A percentile compares a stretch with the other conserved stretches of the same genome.
Conservation (phyloP, 2,329 filamentous ascomycete species). For the Colletotrichum caudatum region DNA sequence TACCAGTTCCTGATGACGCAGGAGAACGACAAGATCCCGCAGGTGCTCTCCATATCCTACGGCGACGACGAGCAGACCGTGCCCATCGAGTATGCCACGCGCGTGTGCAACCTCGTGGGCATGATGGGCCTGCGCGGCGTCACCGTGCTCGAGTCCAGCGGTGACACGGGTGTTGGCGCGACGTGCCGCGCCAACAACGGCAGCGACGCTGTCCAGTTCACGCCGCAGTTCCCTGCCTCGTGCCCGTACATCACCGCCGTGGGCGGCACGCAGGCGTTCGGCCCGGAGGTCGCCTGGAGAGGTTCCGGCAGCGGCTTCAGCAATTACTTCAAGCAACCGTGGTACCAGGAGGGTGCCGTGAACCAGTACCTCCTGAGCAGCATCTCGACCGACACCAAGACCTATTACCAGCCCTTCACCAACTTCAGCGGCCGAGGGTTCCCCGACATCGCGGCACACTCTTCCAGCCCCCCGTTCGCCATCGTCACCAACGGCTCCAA, state of each 20-base stretch:
- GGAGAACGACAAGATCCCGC: constrained; percentile 64
- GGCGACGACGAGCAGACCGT: constrained; percentile 76
- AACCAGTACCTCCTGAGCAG: constrained; percentile 55
- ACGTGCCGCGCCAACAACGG: constrained; percentile 67
- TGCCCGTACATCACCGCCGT: constrained; percentile 70
- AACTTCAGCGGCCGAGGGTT: constrained; percentile 66
- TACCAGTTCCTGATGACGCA: constrained; percentile 68
- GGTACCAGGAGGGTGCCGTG: constrained; percentile 60
- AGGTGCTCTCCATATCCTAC: constrained; percentile 74
- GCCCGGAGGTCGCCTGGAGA: constrained; percentile 64
- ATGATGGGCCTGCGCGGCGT: constrained; percentile 74
- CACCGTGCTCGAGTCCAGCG: constrained; percentile 70
- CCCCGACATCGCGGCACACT: constrained; percentile 72
- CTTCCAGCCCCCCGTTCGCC: constrained; percentile 44
- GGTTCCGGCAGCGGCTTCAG: constrained; percentile 67
- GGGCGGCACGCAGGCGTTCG: constrained; percentile 63
- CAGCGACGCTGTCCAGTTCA: constrained; percentile 44
- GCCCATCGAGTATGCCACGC: constrained; percentile 67
- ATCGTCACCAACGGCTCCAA: constrained; percentile 47
- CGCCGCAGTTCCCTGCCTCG: constrained; percentile 46
- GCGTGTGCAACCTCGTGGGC: constrained; percentile 71
- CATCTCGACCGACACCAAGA: constrained; percentile 52
- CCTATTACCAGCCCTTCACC: constrained; percentile 62
- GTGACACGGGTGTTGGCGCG: constrained; percentile 68
- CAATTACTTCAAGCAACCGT: constrained; percentile 58